Evolutionary conservation across 495 filamentous ascomycete genomes (phyloP), one percentile per base, ranked within the genome.

Genomic region (Trichoderma virens): DNA sequence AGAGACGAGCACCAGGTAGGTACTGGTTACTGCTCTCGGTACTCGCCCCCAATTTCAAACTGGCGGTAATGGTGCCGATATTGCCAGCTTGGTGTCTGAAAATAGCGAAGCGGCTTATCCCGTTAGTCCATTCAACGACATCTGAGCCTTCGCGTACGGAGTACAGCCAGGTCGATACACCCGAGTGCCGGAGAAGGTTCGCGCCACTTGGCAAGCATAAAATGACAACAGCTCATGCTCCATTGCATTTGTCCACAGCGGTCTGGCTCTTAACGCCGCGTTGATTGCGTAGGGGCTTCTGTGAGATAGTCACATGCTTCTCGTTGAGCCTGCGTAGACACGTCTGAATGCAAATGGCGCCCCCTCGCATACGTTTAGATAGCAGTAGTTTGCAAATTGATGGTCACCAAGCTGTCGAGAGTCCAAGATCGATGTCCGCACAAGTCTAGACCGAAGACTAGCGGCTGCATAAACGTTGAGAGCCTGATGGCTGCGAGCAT

Each of bases 361-460:
- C 43, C 43, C 43, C 43, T 47, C 43, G 43, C 43, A 47, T 47
- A 7, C 18, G 18, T 47, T 9, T n/a, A n/a, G 5, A 20, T 2
- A 47, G 43, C 18, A 47, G 43, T 20, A 47, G 43, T n/a, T 20
- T 47, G 43, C n/a, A 56, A 30, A 28, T 25, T 8, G 51, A 47
- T 30, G 51, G 23, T 9, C 27, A 30, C 30, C 23, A 13, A 56
- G 23, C 51, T 9, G 51, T 16, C 51, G 51, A 56, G 25, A 18
- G 51, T 30, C 25, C 16, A 56, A n/a, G 51, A 30, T 30, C 27
- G 51, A 28, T 56, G 51, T 8, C 51, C 6, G 25, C 51, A 25
- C 51, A 27, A 56, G 51, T 56, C 51, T 56, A 56, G 51, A 56
- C 51, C 51, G 5, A n/a, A 13, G 25, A 56, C 23, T 56, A 56